Evolutionary conservation across 352 stramenopile species (phyloP), one percentile per base, ranked within the genome.

Genomic region (Phytopythium oedochilum): DNA sequence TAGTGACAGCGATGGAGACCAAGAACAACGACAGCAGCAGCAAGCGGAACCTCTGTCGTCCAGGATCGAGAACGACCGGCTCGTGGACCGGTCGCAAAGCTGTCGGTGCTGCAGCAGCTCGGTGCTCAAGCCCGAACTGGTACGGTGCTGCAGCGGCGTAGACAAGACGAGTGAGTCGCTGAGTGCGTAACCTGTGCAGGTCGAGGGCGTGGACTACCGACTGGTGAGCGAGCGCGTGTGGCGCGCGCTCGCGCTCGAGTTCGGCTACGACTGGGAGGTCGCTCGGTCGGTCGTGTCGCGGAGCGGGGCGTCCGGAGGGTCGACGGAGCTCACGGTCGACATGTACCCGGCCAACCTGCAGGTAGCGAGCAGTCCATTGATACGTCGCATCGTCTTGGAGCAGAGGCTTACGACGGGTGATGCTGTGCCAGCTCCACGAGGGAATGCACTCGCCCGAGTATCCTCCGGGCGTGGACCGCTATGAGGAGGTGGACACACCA

Each of bases 201-300:
- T 75, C 26, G 77, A 90, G 58, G 66, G 68, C 14, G 69, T 68
- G 38, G 73, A 90, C 66, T 90, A 74, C 58, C 68, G 68, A 32
- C 39, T 88, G 11, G 80, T 90, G 20, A 87, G 73, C 43, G 75
- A 87, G 56, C 73, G 70, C 22, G 73, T 90, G 51, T 90, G 80
- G 80, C 74, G 69, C 39, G 66, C 66, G 11, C 55, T 90, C 36
- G 71, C 73, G 25, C 67, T 84, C 46, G 68, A 74, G 58, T 86
- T 83, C 43, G 72, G 76, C 34, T 82, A 58, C 50, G 80, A 90
- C 54, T 90, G 76, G 69, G 70, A 72, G 34, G 85, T 92, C 39
- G 55, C 60, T 29, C 78, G 83, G 17, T 58, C 75, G 28, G 80
- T 92, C 20, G 56, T 85, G 9, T 53, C 55, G 2, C 60, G 63